Percentiles rank a stretch among this genome's conserved stretches.
Conservation (phyloP, 148 eudicot genomes). For the Chenopodium album region DNA sequence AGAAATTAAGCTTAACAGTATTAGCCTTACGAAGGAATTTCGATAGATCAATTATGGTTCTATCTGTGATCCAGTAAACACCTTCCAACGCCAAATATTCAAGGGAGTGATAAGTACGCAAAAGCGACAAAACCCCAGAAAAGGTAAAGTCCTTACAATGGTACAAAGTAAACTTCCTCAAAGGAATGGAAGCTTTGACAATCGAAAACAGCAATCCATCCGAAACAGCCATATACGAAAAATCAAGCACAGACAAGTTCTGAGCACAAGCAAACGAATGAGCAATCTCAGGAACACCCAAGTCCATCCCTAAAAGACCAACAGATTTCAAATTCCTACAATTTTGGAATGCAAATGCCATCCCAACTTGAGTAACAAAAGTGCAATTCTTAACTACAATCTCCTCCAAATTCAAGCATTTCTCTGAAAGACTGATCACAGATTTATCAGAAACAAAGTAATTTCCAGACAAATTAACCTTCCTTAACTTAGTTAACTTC, state of each 20-base stretch:
- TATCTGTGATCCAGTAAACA: constrained; percentile 41
- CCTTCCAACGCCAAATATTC: constrained; percentile 41
- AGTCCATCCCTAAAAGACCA: constrained; percentile 31
- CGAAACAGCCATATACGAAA: constrained; percentile 41
- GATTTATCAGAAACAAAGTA: constrained; percentile 48
- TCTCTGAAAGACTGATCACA: constrained; percentile 37
- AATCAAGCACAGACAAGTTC: constrained; percentile 35
- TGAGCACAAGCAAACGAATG: constrained; percentile 33
- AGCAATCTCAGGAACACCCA: constrained; percentile 26
- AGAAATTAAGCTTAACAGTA: constrained; percentile 41
- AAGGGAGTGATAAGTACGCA: constrained; percentile 36
- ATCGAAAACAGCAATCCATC: constrained; percentile 47
- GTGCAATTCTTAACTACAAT: constrained; percentile 39
- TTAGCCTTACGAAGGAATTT: constrained; percentile 37
- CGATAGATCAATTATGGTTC: constrained; percentile 33
- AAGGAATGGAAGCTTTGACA: constrained; percentile 45
- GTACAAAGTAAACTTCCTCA: constrained; percentile 44
- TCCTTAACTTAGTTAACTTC: constrained; percentile 37
- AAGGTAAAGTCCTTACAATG: constrained; percentile 37
- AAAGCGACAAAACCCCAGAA: constrained; percentile 40
- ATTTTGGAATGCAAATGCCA: constrained; percentile 34
- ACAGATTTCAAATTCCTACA: constrained; percentile 38
- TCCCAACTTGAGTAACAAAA: constrained; percentile 42
- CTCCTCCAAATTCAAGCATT: constrained; percentile 48
- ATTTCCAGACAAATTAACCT: constrained; percentile 52